Evolutionary conservation across 202 grass and related monocot species (phyloP).

Genomic region (Musa balbisiana): DNA sequence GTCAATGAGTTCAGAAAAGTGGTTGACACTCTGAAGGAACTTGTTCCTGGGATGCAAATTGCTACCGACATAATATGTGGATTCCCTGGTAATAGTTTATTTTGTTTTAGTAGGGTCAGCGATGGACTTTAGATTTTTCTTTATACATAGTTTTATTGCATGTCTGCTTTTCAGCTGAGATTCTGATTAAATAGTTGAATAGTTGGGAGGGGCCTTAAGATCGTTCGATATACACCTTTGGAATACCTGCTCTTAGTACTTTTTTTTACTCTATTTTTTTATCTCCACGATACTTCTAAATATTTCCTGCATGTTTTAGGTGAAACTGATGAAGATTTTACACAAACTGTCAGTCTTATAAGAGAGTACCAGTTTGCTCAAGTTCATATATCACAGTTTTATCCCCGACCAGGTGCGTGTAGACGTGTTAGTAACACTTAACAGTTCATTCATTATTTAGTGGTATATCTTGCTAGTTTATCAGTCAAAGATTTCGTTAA

Average conservation of each 20-base stretch:
- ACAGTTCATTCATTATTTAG: neutral
- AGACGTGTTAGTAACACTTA: neutral
- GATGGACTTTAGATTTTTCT: neutral
- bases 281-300: neutral
- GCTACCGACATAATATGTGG: slow-evolving; percentile 96
- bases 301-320: slow-evolving; percentile 32
- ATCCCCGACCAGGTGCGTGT: slow-evolving; percentile 71
- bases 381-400: slow-evolving; percentile 97
- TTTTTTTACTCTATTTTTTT: slow-evolving; percentile 3
- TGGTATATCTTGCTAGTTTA: slow-evolving; percentile 1
- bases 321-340: slow-evolving; percentile 88
- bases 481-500: neutral
- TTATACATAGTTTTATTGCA: neutral
- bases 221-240: neutral
- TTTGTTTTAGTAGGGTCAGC: neutral
- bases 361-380: slow-evolving; percentile 75
- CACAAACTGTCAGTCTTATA: slow-evolving; percentile 70
- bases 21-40: slow-evolving; percentile 65
- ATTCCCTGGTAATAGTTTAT: slow-evolving; percentile 54
- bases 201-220: neutral
- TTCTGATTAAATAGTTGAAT: neutral
- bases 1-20: slow-evolving; percentile 80
- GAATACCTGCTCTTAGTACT: neutral
- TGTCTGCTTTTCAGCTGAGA: neutral
- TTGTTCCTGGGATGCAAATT: slow-evolving; percentile 96